phyloP scores from a whole-genome alignment of 2,329 filamentous ascomycete species.

The Talaromyces sp. region DNA sequence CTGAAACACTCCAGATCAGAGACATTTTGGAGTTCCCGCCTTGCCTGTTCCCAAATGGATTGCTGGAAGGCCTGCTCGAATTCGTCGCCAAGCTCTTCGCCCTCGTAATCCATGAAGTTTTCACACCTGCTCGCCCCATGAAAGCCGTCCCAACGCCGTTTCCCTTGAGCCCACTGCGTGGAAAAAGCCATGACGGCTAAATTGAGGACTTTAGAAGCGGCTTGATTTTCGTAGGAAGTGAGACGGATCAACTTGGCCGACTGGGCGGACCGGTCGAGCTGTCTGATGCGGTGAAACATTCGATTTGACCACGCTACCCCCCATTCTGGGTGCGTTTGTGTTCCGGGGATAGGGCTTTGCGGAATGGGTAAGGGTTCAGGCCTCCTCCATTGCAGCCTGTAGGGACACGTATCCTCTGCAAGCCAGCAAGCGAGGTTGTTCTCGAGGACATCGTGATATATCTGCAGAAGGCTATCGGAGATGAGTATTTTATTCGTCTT shows the following conservation, averaged over 20 bases:
- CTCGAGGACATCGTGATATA: conserved; percentile 3
- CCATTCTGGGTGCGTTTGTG: not conserved
- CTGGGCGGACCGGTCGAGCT: not conserved
- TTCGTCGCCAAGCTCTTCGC: not conserved
- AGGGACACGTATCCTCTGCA: not conserved
- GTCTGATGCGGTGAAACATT: not conserved
- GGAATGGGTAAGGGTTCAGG: not conserved
- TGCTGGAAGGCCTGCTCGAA: not conserved
- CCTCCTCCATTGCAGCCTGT: not conserved
- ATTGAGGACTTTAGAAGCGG: not conserved
- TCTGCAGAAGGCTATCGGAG: not conserved
- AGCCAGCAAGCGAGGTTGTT: conserved; percentile 1
- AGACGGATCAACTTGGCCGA: not conserved
- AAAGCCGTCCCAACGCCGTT: not conserved
- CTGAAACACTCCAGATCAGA: not conserved
- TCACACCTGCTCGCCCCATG: not conserved
- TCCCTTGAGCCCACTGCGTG: conserved; percentile 1
- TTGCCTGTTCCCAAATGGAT: not conserved
- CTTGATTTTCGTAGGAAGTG: not conserved
- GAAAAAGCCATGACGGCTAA: not conserved
- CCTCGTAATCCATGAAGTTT: not conserved
- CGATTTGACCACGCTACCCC: not conserved
- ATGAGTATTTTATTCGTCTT: not conserved
- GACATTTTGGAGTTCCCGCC: not conserved
- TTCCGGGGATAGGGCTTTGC: not conserved